Evolutionary conservation across 345 rosid genomes (phyloP), one percentile per base, ranked within the genome.

Genomic region (Hibiscus trionum): DNA sequence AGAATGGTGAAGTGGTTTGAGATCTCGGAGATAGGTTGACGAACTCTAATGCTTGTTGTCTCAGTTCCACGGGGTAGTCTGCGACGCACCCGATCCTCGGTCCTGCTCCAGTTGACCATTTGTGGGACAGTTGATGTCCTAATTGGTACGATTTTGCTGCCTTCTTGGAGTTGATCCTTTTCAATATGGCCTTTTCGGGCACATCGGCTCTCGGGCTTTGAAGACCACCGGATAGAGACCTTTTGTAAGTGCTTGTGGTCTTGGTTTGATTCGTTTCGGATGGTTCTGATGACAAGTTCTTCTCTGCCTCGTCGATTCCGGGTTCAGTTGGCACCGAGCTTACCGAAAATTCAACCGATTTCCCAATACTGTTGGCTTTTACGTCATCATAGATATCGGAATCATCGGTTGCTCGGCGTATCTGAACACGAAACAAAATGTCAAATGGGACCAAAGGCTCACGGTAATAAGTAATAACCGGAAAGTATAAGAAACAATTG

Each of bases 81-180:
- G 97, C 97, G 57, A 89, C 88, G 70, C 98, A 94, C 16, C 93
- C 98, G 12, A 87, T 86, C 71, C 93, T 84, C 21, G 96, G 98
- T 57, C 96, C 93, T 12, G 86, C 93, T 42, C 96, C 93, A 0
- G 93, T 87, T 15, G 97, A 82, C 98, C 98, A 93, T 78, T 86
- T 90, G 64, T 80, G 84, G 9, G 93, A 75, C 62, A 93, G 80
- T 64, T 93, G 97, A 78, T 90, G 86, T 39, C 96, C 96, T 67
- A 93, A 73, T 63, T 91, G 93, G 60, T 87, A 84, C 11, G 92
- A 90, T 65, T 79, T 80, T 0, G 79, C 82, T 2, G 79, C 86
- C 76, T 85, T 91, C 92, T 94, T 94, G 12, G 98, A 91, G 72
- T 86, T 85, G 79, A 90, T 88, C 78, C 97, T 86, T 70, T 84